Evolutionary conservation across 225 moss, liverwort and hornwort species (phyloP).

Genomic region (Physcomitrium patens): DNA sequence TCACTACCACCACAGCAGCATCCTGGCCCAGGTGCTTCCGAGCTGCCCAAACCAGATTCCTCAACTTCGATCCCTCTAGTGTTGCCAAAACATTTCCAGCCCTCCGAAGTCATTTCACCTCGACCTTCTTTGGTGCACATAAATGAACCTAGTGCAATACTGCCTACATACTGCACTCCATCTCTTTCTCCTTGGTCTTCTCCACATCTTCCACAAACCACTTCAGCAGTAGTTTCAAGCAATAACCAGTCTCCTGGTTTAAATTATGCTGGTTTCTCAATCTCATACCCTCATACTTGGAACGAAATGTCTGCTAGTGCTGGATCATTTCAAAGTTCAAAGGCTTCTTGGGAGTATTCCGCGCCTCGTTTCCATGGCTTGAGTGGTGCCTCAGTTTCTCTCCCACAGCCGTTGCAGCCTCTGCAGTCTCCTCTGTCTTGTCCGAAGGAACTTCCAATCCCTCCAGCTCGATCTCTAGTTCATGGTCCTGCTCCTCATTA

Average conservation of each 20-base stretch:
- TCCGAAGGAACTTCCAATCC: conserved; percentile 22
- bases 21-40: conserved; percentile 30
- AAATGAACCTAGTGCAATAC: conserved; percentile 22
- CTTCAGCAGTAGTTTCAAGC: conserved; percentile 23
- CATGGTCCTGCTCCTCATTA: conserved; percentile 24
- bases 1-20: conserved; percentile 4
- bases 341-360: conserved; percentile 36
- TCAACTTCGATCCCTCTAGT: conserved; percentile 23
- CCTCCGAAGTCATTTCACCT: conserved; percentile 28
- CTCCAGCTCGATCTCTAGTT: conserved; percentile 17
- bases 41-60: conserved; percentile 14
- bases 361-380: conserved; percentile 24
- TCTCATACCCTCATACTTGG: conserved; percentile 26
- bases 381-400: conserved; percentile 22
- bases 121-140: conserved; percentile 17
- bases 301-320: conserved; percentile 29
- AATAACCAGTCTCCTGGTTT: conserved; percentile 27
- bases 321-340: conserved; percentile 34
- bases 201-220: conserved; percentile 19
- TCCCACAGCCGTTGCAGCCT: conserved; percentile 28
- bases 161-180: conserved; percentile 13
- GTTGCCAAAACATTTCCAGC: conserved; percentile 21
- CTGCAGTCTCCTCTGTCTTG: conserved; percentile 27
- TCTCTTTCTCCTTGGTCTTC: conserved; percentile 34
- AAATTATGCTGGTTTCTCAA: conserved; percentile 24